A percentile compares a stretch with the other conserved stretches of the same genome.
phyloP scores from a whole-genome alignment of 352 stramenopile species.

The Labyrinthula sp. region DNA sequence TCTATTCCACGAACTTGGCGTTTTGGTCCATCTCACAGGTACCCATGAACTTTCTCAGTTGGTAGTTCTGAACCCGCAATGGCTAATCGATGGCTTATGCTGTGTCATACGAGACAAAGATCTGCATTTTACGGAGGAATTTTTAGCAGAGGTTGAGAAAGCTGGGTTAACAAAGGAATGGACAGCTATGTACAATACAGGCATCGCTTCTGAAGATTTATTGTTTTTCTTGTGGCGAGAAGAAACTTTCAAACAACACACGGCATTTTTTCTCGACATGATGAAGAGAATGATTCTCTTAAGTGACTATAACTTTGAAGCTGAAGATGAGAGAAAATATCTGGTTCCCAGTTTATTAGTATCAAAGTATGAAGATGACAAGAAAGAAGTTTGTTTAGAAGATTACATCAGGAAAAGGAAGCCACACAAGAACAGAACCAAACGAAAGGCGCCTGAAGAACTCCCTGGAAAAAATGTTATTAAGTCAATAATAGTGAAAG shows the following conservation, averaged over 20 bases:
- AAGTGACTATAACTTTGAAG: constrained; percentile 9
- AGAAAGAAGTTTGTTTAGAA: too few species aligned
- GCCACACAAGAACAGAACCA: too few species aligned
- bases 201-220: constrained; percentile 6
- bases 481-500: too few species aligned
- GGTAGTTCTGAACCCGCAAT: constrained; percentile 23
- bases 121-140: constrained; percentile 1
- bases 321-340: constrained; percentile 4
- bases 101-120: constrained; percentile 13
- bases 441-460: too few species aligned
- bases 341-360: constrained; percentile 16
- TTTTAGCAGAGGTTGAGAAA: constrained; percentile 2
- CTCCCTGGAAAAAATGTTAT: too few species aligned
- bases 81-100: constrained; percentile 14
- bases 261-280: constrained; percentile 22
- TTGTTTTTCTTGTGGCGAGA: constrained; percentile 13
- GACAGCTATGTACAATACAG: constrained; percentile 1
- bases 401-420: too few species aligned
- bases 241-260: too few species aligned
- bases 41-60: constrained; percentile 7
- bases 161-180: constrained; percentile 5
- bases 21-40: constrained; percentile 15
- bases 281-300: constrained; percentile 22
- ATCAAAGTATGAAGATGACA: too few species aligned
- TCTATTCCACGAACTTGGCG: constrained; percentile 25